phyloP scores from a whole-genome alignment of 1,284 basidiomycete genomes.

The Sphagnurus paluster region DNA sequence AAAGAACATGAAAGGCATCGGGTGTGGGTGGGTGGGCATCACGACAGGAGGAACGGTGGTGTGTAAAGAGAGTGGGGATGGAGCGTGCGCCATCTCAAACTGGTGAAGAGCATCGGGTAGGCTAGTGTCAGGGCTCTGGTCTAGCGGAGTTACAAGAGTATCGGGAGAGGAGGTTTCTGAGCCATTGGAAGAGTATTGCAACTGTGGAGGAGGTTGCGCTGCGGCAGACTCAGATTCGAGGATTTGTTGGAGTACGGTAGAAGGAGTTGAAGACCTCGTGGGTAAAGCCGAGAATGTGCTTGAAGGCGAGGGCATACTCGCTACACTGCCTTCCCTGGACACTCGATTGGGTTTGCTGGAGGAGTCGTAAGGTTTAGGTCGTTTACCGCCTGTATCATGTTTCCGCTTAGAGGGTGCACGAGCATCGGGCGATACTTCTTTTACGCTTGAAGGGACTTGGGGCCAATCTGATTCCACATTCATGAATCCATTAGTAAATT shows the following conservation, averaged over 20 bases:
- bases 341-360: slow-evolving; percentile 41
- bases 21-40: slow-evolving; percentile 32
- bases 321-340: slow-evolving; percentile 52
- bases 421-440: slow-evolving; percentile 29
- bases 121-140: slow-evolving; percentile 34
- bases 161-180: slow-evolving; percentile 46
- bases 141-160: slow-evolving; percentile 38
- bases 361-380: slow-evolving; percentile 62
- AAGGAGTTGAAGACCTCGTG: slow-evolving; percentile 54
- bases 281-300: slow-evolving; percentile 44
- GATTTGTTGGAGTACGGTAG: slow-evolving; percentile 30
- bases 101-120: slow-evolving; percentile 29
- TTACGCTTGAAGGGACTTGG: slow-evolving; percentile 25
- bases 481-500: slow-evolving; percentile 30
- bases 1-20: slow-evolving; percentile 63
- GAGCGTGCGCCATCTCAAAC: slow-evolving; percentile 24
- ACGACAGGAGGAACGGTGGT: slow-evolving; percentile 22
- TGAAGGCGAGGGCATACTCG: slow-evolving; percentile 50
- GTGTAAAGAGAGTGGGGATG: slow-evolving; percentile 25
- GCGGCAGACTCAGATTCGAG: slow-evolving; percentile 22
- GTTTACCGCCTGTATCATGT: slow-evolving; percentile 42
- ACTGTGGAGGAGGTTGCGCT: slow-evolving; percentile 28
- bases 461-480: slow-evolving; percentile 49
- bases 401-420: slow-evolving; percentile 44
- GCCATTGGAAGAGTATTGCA: slow-evolving; percentile 36